Base-by-base conservation (phyloP, 805 yeast species). In the Hyphopichia homilentoma region DNA sequence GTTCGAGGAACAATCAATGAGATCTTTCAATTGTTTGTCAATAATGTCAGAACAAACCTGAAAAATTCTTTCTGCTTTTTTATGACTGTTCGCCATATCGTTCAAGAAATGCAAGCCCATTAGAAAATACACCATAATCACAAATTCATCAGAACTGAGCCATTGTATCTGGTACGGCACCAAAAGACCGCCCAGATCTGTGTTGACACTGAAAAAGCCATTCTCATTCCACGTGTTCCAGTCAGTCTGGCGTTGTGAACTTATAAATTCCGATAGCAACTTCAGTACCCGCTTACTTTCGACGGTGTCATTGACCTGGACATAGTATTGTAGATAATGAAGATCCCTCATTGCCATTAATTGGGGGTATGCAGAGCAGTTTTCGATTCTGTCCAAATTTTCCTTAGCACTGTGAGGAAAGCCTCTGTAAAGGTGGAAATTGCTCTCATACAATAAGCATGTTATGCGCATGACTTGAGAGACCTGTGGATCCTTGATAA, bases 81-180 rank as follows among this genome's bases (percentile, higher is more conserved):
- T 43, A 25, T 52, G 55, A 2, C 57, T 58, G 28, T 57, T 59
- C 46, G 62, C 50, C 1, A 65, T 48, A 24, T 61, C 68, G 11
- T 47, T 45, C 14, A 70, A 38, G 20, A 63, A 59, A 5, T 60
- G 47, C 5, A 72, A 45, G 2, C 73, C 77, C 22, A 67, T 59
- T n/a, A 64, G 44, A 27, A 68, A 61, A 41, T 68, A 69, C 15
- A 68, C 52, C 26, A 60, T 33, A 14, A 67, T 53, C 6, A 61
- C 57, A 44, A 66, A 68, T 35, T 71, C 75, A 25, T 61, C 65
- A 4, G 67, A 54, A 9, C 60, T 54, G 8, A 71, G 34, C 76
- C 78, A 73, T 13, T 47, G 45, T 2, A 68, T 41, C 15, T 52
- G 59, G 43, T 38, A 65, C 12, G 31, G 30, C 27, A 13, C 36